Percentiles rank a stretch among this genome's conserved stretches.
Evolutionary conservation across 75 land plant genomes (phyloP).

Genomic region (Azolla pinnata): DNA sequence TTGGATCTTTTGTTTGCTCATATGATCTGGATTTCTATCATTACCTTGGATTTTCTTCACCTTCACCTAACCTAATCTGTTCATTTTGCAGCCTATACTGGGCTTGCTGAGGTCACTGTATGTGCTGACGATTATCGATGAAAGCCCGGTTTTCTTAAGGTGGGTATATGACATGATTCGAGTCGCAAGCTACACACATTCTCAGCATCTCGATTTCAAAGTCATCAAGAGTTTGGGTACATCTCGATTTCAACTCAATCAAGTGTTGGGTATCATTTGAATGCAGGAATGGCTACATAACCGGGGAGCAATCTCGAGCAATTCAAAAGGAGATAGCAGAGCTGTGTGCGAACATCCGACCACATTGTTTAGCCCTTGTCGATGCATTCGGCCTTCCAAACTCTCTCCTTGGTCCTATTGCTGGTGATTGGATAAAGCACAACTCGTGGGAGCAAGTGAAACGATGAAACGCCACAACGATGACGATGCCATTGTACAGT

Average conservation of each 20-base stretch:
- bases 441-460: conserved; percentile 42
- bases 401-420: conserved; percentile 68
- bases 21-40: not conserved
- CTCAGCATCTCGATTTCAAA: not conserved
- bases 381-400: conserved; percentile 85
- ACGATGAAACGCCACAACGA: too few species aligned
- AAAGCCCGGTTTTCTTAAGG: conserved; percentile 76
- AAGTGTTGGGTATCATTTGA: not conserved
- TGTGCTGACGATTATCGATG: conserved; percentile 53
- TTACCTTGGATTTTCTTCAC: not conserved
- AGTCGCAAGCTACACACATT: not conserved
- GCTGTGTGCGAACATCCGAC: conserved; percentile 71
- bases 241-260: not conserved
- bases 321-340: conserved; percentile 51
- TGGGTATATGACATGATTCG: not conserved
- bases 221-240: not conserved
- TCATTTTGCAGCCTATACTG: conserved; percentile 46
- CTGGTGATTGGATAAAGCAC: conserved; percentile 77
- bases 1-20: not conserved
- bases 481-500: too few species aligned
- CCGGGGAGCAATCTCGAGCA: conserved; percentile 37
- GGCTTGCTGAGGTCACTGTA: conserved; percentile 63
- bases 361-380: conserved; percentile 69
- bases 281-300: conserved; percentile 55
- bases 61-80: not conserved